phyloP scores from a whole-genome alignment of 2,329 filamentous ascomycete genomes.

The Nannizziopsis barbatae region DNA sequence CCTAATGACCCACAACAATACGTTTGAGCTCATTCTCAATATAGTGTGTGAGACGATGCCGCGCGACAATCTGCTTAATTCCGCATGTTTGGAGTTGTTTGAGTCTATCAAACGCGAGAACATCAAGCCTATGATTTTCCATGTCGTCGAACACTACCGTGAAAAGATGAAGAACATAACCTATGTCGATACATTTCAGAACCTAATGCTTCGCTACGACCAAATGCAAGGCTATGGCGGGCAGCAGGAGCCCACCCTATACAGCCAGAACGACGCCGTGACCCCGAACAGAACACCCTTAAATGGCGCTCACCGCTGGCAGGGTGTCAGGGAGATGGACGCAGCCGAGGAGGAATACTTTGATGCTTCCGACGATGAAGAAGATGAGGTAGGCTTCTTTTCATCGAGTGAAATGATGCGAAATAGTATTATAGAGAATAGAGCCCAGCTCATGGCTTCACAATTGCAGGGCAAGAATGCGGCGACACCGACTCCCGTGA shows the following conservation, averaged over 20 bases:
- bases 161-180: slow-evolving; percentile 64
- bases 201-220: slow-evolving; percentile 65
- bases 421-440: slow-evolving; percentile 4
- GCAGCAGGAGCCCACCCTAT: slow-evolving; percentile 53
- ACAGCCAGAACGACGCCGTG: slow-evolving; percentile 58
- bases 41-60: slow-evolving; percentile 78
- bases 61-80: slow-evolving; percentile 85
- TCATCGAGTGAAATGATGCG: slow-evolving; percentile 8
- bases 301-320: slow-evolving; percentile 52
- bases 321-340: slow-evolving; percentile 71
- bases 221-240: slow-evolving; percentile 58
- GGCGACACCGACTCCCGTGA: slow-evolving; percentile 40
- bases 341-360: slow-evolving; percentile 87
- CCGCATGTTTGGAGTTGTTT: slow-evolving; percentile 86
- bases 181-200: slow-evolving; percentile 75
- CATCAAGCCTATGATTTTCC: slow-evolving; percentile 67
- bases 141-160: slow-evolving; percentile 74
- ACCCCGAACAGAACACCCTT: slow-evolving; percentile 35
- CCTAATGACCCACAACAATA: slow-evolving; percentile 67
- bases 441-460: slow-evolving; percentile 17
- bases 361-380: slow-evolving; percentile 77
- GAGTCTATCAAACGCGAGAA: slow-evolving; percentile 77
- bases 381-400: slow-evolving; percentile 46
- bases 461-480: slow-evolving; percentile 30
- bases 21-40: slow-evolving; percentile 74